Evolutionary conservation across 2,329 filamentous ascomycete species (phyloP).

Genomic region (Fusarium sp.): DNA sequence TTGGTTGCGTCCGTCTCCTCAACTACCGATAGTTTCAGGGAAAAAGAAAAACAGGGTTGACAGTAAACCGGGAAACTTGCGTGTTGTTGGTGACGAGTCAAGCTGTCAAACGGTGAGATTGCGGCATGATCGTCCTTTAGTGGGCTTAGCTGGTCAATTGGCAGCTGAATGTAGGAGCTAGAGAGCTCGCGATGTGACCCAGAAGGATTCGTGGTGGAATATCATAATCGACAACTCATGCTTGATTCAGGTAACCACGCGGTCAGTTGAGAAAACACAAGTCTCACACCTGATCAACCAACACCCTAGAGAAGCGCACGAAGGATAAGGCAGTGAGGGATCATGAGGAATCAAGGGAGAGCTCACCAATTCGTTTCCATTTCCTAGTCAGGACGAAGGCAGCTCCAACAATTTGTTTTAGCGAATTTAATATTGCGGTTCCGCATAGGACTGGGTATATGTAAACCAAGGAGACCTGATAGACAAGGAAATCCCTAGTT

Average conservation of each 20-base stretch:
- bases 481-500: slow-evolving; percentile 7
- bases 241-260: neutral
- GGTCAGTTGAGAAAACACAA: neutral
- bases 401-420: neutral
- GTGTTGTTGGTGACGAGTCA: slow-evolving; percentile 22
- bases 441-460: neutral
- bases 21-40: slow-evolving; percentile 21
- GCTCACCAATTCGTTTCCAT: neutral
- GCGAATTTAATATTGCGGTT: slow-evolving; percentile 13
- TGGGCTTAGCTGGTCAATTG: slow-evolving; percentile 3
- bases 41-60: slow-evolving; percentile 18
- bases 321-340: neutral
- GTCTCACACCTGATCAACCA: neutral
- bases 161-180: slow-evolving; percentile 19
- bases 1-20: neutral
- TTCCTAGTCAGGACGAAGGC: neutral
- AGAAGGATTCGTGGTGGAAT: neutral
- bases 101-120: slow-evolving; percentile 28
- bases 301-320: neutral
- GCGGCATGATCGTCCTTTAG: slow-evolving; percentile 24
- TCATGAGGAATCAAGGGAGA: neutral
- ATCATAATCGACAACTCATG: slow-evolving; percentile 23
- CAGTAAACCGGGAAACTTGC: slow-evolving; percentile 15
- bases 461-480: neutral
- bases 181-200: slow-evolving; percentile 24